Percentiles rank a stretch among this genome's conserved stretches.
Evolutionary conservation across 1,139 yeast species (phyloP).

Genomic region (Suhomyces wounanorum): DNA sequence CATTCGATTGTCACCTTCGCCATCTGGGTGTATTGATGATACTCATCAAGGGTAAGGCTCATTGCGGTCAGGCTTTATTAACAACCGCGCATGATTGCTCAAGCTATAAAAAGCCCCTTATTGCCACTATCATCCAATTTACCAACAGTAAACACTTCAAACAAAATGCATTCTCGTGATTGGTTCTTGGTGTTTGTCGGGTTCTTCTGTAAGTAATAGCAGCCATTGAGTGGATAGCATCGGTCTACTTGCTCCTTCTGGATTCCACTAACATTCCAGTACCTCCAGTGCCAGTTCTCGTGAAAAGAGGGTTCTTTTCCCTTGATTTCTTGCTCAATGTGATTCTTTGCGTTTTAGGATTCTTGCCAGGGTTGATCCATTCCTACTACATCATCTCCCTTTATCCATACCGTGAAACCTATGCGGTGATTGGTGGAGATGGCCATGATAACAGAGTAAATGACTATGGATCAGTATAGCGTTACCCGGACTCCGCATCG

Average conservation of each 20-base stretch:
- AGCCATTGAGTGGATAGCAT: background rate
- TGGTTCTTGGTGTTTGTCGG: constrained; percentile 79
- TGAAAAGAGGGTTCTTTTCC: constrained; percentile 73
- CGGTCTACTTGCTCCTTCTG: background rate
- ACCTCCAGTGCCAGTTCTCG: constrained; percentile 81
- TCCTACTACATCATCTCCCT: constrained; percentile 59
- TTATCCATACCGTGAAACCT: constrained; percentile 52
- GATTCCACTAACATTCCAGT: constrained; percentile 26
- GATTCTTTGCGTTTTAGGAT: constrained; percentile 74
- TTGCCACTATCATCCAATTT: background rate
- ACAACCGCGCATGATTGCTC: constrained; percentile 3
- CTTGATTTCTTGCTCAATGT: constrained; percentile 74
- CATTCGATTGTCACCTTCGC: no score
- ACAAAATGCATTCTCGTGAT: constrained; percentile 64
- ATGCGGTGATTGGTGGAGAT: constrained; percentile 31
- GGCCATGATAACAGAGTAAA: constrained; percentile 31
- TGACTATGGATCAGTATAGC: constrained; percentile 26
- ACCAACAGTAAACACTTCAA: background rate
- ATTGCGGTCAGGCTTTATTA: background rate
- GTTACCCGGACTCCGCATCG: constrained; percentile 15
- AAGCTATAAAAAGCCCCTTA: constrained; percentile 6
- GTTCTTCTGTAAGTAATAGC: constrained; percentile 44
- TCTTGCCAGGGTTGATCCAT: constrained; percentile 76
- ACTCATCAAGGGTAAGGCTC: background rate
- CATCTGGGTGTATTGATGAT: no score